These are phyloP conservation scores for Sicyos edulis DNA, from an alignment of 306 rosid species.

Conservation along the genomic window DNA sequence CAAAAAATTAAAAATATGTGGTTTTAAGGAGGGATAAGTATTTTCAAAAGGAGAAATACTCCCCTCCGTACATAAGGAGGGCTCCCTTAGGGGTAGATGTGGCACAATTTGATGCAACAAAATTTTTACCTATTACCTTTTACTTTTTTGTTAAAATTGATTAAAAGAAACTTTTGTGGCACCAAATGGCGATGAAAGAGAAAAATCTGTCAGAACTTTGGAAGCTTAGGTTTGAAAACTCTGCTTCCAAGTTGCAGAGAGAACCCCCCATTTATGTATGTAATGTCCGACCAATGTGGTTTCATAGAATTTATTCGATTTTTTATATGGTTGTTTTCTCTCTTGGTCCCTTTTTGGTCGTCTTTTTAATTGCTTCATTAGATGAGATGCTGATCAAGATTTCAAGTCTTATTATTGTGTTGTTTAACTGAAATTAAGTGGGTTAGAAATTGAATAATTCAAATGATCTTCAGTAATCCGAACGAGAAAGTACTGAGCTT, in stretches of 20 bases:
- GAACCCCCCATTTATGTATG: not conserved
- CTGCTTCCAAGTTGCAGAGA: not conserved
- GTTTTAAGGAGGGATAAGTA: no score
- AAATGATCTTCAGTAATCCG: not conserved
- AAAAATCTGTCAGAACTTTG: not conserved
- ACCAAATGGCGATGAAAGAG: no score
- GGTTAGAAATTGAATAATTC: not conserved
- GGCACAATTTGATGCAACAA: no score
- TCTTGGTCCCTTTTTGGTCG: not conserved
- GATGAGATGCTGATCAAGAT: not conserved
- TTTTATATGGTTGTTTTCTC: not conserved
- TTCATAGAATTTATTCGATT: not conserved
- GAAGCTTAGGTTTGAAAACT: not conserved
- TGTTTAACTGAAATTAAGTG: not conserved
- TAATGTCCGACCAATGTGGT: not conserved
- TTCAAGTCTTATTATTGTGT: not conserved
- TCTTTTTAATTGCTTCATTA: not conserved
- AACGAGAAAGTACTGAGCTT: not conserved
- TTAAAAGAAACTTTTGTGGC: no score
- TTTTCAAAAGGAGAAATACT: no score
- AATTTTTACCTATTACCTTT: no score
- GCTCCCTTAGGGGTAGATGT: no score
- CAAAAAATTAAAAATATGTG: no score
- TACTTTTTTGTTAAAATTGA: no score
- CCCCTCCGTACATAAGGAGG: no score